Conservation (phyloP, 208 protist species). For the Leishmania gerbilli region DNA sequence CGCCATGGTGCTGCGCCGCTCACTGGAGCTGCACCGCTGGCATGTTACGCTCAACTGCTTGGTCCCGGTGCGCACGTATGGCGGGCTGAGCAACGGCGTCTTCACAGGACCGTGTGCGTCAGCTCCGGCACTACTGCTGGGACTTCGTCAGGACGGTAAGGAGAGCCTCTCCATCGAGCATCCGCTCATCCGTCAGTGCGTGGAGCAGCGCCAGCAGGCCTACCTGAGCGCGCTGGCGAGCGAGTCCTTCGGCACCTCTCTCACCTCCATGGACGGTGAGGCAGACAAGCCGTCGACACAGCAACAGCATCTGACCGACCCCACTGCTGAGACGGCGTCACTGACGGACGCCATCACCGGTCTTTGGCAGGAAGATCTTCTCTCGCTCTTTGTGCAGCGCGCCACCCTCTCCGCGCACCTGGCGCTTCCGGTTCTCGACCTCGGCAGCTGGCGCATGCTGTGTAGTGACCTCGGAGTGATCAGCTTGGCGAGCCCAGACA, state of each 20-base stretch:
- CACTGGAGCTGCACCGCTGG: constrained; percentile 86
- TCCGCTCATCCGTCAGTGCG: constrained; percentile 33
- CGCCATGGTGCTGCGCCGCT: constrained; percentile 79
- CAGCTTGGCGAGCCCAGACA: constrained; percentile 18
- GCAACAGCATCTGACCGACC: constrained; percentile 6
- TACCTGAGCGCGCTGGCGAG: background rate
- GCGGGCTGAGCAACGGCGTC: constrained; percentile 76
- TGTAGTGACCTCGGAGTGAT: constrained; percentile 71
- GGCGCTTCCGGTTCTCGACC: constrained; percentile 77
- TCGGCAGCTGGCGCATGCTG: constrained; percentile 77
- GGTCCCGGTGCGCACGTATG: constrained; percentile 79
- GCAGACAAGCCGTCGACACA: constrained; percentile 4
- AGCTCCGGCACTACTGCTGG: constrained; percentile 57
- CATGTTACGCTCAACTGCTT: constrained; percentile 84
- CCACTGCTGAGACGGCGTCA: constrained; percentile 17
- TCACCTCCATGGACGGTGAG: background rate
- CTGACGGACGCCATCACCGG: constrained; percentile 9
- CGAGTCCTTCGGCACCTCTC: background rate
- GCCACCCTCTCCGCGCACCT: constrained; percentile 55
- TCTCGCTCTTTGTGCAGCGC: constrained; percentile 67
- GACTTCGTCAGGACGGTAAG: constrained; percentile 58
- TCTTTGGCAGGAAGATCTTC: constrained; percentile 52
- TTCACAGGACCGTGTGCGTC: constrained; percentile 80
- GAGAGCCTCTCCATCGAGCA: constrained; percentile 51
- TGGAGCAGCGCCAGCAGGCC: constrained; percentile 34